phyloP scores from a whole-genome alignment of 1,139 yeast species.

The Pneumocystis jirovecii region DNA sequence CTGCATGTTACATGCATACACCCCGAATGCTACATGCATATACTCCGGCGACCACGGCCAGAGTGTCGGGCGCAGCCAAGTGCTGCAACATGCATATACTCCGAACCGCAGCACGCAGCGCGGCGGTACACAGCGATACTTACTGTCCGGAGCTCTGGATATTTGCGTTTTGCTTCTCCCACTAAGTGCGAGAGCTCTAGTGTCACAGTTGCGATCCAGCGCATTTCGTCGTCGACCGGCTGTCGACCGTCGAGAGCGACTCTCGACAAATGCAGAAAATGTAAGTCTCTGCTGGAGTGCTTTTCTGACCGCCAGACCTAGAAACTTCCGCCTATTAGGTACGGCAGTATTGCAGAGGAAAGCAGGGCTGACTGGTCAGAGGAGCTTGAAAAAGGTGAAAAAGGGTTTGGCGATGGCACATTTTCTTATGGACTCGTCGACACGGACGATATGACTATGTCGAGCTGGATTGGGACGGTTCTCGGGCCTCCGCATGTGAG shows the following conservation, averaged over 20 bases:
- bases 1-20: no score
- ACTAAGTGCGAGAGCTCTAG: conserved; percentile 46
- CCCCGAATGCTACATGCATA: no score
- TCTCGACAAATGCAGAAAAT: not conserved
- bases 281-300: not conserved
- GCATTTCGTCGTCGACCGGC: not conserved
- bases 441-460: conserved; percentile 81
- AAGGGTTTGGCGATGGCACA: conserved; percentile 92
- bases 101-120: no score
- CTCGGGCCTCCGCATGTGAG: conserved; percentile 91
- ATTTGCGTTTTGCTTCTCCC: conserved; percentile 57
- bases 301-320: not conserved
- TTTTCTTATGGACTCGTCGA: conserved; percentile 86
- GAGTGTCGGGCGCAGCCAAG: no score
- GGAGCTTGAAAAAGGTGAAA: conserved; percentile 95
- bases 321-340: not conserved
- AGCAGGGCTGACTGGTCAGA: conserved; percentile 27
- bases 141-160: conserved; percentile 43
- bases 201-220: not conserved
- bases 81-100: no score
- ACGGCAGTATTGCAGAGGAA: no score
- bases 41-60: no score
- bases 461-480: conserved; percentile 90
- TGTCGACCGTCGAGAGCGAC: no score
- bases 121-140: no score